Evolutionary conservation across 1,139 yeast species (phyloP), one percentile per base, ranked within the genome.

Genomic region (Pichia sp.): DNA sequence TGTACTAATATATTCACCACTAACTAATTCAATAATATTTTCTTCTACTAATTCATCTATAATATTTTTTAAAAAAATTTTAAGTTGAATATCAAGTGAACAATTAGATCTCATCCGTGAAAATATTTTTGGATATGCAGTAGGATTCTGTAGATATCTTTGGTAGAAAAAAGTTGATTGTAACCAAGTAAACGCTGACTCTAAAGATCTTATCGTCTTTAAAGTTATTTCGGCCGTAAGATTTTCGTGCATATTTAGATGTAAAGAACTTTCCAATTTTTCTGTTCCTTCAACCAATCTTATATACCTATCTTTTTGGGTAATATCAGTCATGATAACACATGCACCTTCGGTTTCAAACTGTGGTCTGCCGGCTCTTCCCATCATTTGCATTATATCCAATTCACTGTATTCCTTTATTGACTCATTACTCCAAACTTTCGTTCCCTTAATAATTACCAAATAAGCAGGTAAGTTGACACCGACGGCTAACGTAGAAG

Each of bases 401-500:
- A 4, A 81, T 80, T 53, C 80, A 64, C 8, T 47, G 23, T 49
- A 49, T 24, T 47, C 52, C n/a, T 45, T 35, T 42, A 47, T 28
- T 2, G 39, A 2, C 27, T 45, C 38, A 24, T 42, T 49, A n/a
- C 36, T 43, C 80, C 48, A 78, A 61, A 0, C 82, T 59, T 85
- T 92, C 0, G 98, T 92, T 25, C 97, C 97, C 62, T 92, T 92
- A 52, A 92, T 85, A 42, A 92, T 80, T 6, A 92, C 98, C 55
- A 92, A 69, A 67, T 89, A 92, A 0, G 97, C 97, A 1, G 97
- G 97, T 51, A 92, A 71, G 59, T 92, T 92, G 32, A 92, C 97
- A 57, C 97, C 97, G 90, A 97, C 87, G 0, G 97, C 98, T 55
- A 92, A 73, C 1, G 98, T 78, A 0, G 82, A 75, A 1, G 84